Evolutionary conservation across 352 stramenopile genomes (phyloP).

Genomic region (Phytopythium kandeliae): DNA sequence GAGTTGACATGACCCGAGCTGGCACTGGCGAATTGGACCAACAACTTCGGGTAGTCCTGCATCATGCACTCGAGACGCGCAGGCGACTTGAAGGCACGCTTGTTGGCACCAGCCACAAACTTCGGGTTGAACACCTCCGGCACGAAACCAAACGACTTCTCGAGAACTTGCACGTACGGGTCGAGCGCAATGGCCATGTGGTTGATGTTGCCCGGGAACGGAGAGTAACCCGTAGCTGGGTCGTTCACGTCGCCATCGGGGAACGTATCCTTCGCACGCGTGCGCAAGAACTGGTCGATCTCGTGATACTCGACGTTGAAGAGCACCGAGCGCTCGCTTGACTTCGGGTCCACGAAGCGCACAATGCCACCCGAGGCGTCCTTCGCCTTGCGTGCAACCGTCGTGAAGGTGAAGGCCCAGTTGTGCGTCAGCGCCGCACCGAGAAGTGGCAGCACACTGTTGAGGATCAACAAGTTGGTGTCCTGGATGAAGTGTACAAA

Average conservation of each 20-base stretch:
- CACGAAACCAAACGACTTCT: slow-evolving; percentile 42
- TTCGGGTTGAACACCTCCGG: slow-evolving; percentile 77
- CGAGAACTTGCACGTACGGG: slow-evolving; percentile 42
- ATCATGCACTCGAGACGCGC: slow-evolving; percentile 77
- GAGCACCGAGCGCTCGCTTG: slow-evolving; percentile 20
- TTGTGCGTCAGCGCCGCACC: slow-evolving; percentile 81
- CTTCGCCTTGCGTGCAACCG: slow-evolving; percentile 91
- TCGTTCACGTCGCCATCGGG: slow-evolving; percentile 62
- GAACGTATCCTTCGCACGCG: slow-evolving; percentile 30
- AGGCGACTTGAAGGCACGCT: slow-evolving; percentile 50
- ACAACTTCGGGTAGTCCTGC: slow-evolving; percentile 68
- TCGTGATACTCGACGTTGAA: slow-evolving; percentile 80
- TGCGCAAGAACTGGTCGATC: slow-evolving; percentile 59
- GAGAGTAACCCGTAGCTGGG: slow-evolving; percentile 38
- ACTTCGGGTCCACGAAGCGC: slow-evolving; percentile 32
- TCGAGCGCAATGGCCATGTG: slow-evolving; percentile 49
- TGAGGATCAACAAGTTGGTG: slow-evolving; percentile 95
- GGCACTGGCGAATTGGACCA: slow-evolving; percentile 26
- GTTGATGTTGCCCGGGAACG: slow-evolving; percentile 76
- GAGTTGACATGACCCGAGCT: slow-evolving; percentile 6
- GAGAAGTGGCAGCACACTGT: slow-evolving; percentile 86
- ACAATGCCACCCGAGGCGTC: slow-evolving; percentile 79
- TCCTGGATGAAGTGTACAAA: slow-evolving; percentile 96
- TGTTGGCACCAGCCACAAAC: slow-evolving; percentile 20
- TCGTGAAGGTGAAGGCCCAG: slow-evolving; percentile 92